These are phyloP conservation scores for Blastobotrys arbuscula DNA, from an alignment of 1,139 yeast genomes.

Conservation along the genomic window DNA sequence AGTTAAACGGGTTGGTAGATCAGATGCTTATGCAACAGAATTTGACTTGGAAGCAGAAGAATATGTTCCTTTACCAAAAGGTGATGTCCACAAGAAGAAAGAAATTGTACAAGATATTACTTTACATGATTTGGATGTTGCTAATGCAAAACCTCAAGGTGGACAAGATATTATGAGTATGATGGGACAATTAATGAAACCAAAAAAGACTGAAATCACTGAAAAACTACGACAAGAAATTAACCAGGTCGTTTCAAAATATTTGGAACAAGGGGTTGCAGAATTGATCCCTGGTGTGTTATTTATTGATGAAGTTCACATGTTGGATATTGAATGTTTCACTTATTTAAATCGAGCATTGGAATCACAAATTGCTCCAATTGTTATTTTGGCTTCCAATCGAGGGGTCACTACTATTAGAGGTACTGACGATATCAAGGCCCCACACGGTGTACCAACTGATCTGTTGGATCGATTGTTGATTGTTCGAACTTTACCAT, in stretches of 20 bases:
- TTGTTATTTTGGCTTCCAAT: constrained; percentile 91
- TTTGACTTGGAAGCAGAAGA: constrained; percentile 98
- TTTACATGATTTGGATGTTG: constrained; percentile 90
- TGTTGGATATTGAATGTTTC: constrained; percentile 94
- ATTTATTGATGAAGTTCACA: constrained; percentile 95
- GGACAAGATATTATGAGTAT: constrained; percentile 97
- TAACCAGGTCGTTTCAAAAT: constrained; percentile 91
- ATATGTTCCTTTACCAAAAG: constrained; percentile 96
- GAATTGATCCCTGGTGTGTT: constrained; percentile 97
- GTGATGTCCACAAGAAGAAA: constrained; percentile 97
- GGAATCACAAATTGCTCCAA: constrained; percentile 87
- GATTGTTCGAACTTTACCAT: constrained; percentile 87
- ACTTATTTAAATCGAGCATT: constrained; percentile 90
- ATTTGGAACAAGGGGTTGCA: constrained; percentile 97
- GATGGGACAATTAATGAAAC: constrained; percentile 98
- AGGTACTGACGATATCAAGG: constrained; percentile 82
- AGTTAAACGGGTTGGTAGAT: constrained; percentile 94
- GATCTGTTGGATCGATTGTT: constrained; percentile 87
- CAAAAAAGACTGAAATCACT: constrained; percentile 96
- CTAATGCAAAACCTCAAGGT: constrained; percentile 97
- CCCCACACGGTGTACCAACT: constrained; percentile 97
- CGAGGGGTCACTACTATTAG: constrained; percentile 88
- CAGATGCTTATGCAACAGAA: constrained; percentile 97
- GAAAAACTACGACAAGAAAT: constrained; percentile 91
- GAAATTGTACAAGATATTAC: constrained; percentile 98